Conservation (phyloP, 2,329 filamentous ascomycete genomes). For the Botrytis squamosa region DNA sequence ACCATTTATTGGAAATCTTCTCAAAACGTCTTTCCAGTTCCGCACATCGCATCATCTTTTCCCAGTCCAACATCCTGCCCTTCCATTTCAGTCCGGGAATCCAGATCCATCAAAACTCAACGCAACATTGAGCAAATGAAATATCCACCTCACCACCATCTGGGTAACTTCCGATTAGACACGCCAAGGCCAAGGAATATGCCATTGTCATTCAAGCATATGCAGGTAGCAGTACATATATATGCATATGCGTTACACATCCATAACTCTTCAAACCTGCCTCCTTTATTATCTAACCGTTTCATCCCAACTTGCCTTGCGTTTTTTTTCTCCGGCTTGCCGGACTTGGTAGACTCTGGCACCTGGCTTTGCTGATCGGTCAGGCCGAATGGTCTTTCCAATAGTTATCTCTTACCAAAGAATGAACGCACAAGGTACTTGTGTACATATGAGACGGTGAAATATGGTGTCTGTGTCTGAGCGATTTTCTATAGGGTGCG, state of each 20-base stretch:
- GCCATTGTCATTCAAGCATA: constrained; percentile 11
- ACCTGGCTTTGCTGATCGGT: constrained; percentile 3
- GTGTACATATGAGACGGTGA: neutral
- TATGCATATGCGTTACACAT: constrained; percentile 7
- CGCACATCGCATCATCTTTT: neutral
- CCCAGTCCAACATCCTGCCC: neutral
- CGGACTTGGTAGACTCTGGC: neutral
- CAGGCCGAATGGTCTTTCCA: neutral
- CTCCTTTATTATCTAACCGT: neutral
- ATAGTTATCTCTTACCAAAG: constrained; percentile 14
- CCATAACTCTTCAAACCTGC: neutral
- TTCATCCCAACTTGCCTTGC: neutral
- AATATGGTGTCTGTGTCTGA: neutral
- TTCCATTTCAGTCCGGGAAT: neutral
- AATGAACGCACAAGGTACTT: neutral
- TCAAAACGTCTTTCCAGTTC: neutral
- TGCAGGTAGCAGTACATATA: constrained; percentile 5
- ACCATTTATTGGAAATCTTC: neutral
- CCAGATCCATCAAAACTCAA: neutral
- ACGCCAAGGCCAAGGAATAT: neutral
- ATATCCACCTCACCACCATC: neutral
- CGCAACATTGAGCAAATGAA: neutral
- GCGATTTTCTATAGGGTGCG: neutral
- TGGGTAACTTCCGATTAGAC: constrained; percentile 11
- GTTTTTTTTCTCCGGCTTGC: neutral